Evolutionary conservation across 2,329 filamentous ascomycete species (phyloP), one percentile per base, ranked within the genome.

Genomic region (Esteya vermicola): DNA sequence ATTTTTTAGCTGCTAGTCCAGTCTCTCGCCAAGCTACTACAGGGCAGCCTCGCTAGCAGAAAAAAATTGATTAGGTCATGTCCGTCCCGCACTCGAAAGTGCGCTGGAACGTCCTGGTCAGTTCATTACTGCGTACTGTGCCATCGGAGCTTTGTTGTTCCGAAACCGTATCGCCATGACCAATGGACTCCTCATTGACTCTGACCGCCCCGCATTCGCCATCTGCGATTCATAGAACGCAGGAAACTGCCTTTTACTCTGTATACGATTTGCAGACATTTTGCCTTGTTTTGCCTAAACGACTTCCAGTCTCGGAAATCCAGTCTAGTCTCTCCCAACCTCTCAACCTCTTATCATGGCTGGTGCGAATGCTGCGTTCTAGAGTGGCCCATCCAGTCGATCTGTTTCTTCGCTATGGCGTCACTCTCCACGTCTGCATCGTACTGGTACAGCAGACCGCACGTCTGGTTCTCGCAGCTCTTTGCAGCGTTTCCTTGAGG

Each of bases 371-470:
- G 61, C 61, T 67, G 61, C 61, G 45, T 65, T 65, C 48, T 73
- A 70, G 64, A 69, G 67, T 71, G 66, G 68, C 58, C 54, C 20
- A 13, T 25, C 61, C 55, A 52, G 58, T 57, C 55, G 55, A 54
- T 51, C 48, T 43, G 44, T 54, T 52, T 52, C 52, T 59, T 64
- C 60, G 60, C 62, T 56, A 74, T 73, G 71, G 69, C 62, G 67
- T 65, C 67, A 68, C 66, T 66, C 65, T 70, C 66, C 55, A 56
- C 57, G 60, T 61, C 53, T 54, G 57, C 51, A 54, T 53, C 44
- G 45, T 46, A 46, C 43, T 46, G 36, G 18, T 45, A 43, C 12
- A 12, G 9, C 9, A 18, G 19, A 27, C 20, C 14, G 25, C 22
- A 10, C 4, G 21, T 30, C 26, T 12, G 36, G 22, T 45, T n/a